Percentiles rank a stretch among this genome's conserved stretches.
phyloP scores from a whole-genome alignment of 106 monocot species.

The Allium cepa region DNA sequence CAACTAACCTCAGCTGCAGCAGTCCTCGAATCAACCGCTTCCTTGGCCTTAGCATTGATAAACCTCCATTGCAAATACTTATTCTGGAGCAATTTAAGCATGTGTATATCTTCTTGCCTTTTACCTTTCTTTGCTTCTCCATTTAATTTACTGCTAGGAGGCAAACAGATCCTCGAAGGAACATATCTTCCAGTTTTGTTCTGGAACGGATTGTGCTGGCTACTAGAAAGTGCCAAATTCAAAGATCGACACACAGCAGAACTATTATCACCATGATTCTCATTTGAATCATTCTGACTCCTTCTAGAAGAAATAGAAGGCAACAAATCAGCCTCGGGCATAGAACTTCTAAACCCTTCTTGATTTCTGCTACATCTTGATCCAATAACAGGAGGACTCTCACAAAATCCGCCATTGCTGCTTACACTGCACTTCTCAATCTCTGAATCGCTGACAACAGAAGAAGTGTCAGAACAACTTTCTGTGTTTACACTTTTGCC shows the following conservation, averaged over 20 bases:
- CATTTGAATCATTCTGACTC: neutral
- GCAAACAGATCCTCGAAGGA: slow-evolving; percentile 13
- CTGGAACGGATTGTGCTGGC: slow-evolving; percentile 12
- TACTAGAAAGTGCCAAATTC: slow-evolving; percentile 42
- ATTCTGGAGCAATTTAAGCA: slow-evolving; percentile 48
- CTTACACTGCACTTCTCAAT: slow-evolving; percentile 29
- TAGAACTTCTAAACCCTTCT: slow-evolving; percentile 51
- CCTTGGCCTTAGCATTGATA: slow-evolving; percentile 53
- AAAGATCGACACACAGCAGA: slow-evolving; percentile 45
- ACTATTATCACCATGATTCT: neutral
- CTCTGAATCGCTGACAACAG: slow-evolving; percentile 9
- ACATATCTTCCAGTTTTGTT: slow-evolving; percentile 2
- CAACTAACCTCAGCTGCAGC: slow-evolving; percentile 41
- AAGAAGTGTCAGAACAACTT: slow-evolving; percentile 13
- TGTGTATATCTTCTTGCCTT: slow-evolving; percentile 59
- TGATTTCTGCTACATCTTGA: slow-evolving; percentile 10
- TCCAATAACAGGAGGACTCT: slow-evolving; percentile 55
- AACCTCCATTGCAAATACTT: slow-evolving; percentile 61
- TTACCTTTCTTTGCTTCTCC: slow-evolving; percentile 36
- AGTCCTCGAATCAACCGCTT: slow-evolving; percentile 12
- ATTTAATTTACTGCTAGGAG: slow-evolving; percentile 10
- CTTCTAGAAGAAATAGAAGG: slow-evolving; percentile 24
- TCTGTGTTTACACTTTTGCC: neutral
- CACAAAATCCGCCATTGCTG: slow-evolving; percentile 40
- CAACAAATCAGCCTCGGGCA: slow-evolving; percentile 47